A percentile compares a stretch with the other conserved stretches of the same genome.
These are phyloP conservation scores for Glycine tomentella DNA, from an alignment of 306 rosid genomes.

Conservation along the genomic window DNA sequence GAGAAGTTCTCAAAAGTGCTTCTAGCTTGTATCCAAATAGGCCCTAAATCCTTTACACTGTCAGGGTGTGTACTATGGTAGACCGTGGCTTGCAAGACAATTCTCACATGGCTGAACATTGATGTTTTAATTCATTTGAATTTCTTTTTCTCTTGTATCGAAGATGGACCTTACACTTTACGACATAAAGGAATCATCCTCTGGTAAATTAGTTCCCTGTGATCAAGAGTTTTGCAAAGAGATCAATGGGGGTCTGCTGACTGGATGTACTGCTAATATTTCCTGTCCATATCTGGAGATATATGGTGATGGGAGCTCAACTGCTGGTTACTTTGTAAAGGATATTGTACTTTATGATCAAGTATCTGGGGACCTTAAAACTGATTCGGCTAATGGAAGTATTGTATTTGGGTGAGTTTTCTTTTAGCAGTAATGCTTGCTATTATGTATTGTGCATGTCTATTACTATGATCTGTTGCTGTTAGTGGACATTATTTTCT, in stretches of 20 bases:
- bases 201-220: conserved; percentile 79
- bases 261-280: conserved; percentile 69
- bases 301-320: conserved; percentile 95
- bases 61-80: neutral
- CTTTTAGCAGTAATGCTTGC: conserved; percentile 15
- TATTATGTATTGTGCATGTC: conserved; percentile 13
- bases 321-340: conserved; percentile 88
- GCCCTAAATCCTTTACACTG: no score
- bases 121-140: conserved; percentile 36
- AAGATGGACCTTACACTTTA: conserved; percentile 89
- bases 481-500: conserved; percentile 35
- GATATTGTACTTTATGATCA: conserved; percentile 78
- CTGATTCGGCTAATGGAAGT: conserved; percentile 86
- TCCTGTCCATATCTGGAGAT: conserved; percentile 87
- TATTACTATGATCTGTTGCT: conserved; percentile 21
- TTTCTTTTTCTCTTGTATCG: conserved; percentile 23
- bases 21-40: no score
- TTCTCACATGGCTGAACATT: neutral
- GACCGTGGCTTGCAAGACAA: no score
- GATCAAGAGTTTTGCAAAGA: conserved; percentile 80
- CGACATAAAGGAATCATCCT: conserved; percentile 68
- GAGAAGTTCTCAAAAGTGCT: no score
- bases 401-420: conserved; percentile 84
- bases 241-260: conserved; percentile 68
- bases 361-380: conserved; percentile 89